Base-by-base conservation (phyloP, 495 filamentous ascomycete species). In the Penicillium paradoxum region DNA sequence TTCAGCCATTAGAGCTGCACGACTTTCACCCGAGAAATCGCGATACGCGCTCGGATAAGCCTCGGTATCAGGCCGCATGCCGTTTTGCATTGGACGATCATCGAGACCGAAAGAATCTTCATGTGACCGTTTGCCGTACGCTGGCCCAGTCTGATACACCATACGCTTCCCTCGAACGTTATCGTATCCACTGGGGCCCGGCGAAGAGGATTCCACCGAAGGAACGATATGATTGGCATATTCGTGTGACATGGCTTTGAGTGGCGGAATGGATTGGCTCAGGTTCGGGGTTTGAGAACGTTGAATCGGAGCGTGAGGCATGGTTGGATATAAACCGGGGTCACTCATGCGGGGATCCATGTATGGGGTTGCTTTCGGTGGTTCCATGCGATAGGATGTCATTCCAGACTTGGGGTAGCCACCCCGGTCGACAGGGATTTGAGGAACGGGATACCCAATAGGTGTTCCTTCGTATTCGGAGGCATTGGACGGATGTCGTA, bases 61-160 rank as follows among this genome's bases (percentile, higher is more conserved):
- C 14, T 73, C 68, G n/a, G 57, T 60, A 44, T 71, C 68, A 8
- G 77, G 76, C 19, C 80, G 76, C 70, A 75, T 76, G 43, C 78
- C 79, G 57, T 82, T 77, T 41, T 73, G 67, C 40, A 80, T 68
- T 4, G 76, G 61, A 14, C 70, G 66, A 0, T 77, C 70, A 44
- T 73, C 67, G 33, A 60, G 54, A 2, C 72, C 73, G 37, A 77
- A 77, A 2, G 71, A 64, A 33, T 77, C 72, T 41, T 72, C 71
- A 45, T 77, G 68, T 0, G 65, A 60, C 15, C 73, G 67, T 40
- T 77, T 77, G 34, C 61, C 41, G 24, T 67, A 46, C 10, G 53
- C 51, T 0, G 59, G 58, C 8, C 60, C 66, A 0, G 69, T 69
- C 6, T 73, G 66, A 48, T 70, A 76, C 1, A 69, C 51, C 41